Base-by-base conservation (phyloP, 108 stramenopile species). In the Nitzschia sp. region DNA sequence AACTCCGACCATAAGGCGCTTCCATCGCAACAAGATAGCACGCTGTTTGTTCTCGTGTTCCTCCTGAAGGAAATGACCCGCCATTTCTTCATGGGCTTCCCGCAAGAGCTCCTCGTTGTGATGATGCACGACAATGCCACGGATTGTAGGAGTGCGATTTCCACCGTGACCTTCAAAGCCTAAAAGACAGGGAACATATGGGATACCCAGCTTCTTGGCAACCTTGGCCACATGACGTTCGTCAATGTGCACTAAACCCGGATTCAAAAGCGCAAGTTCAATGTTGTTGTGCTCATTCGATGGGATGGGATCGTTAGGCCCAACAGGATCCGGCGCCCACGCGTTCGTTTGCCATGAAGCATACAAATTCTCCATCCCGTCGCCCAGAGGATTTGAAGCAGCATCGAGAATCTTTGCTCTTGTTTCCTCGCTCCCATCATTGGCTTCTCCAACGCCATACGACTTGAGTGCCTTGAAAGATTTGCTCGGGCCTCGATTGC, bases 171-270 rank as follows among this genome's bases (percentile, higher is more conserved):
- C 86, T 62, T 95, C 91, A 68, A 89, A 95, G 1, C 92, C 95
- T n/a, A 89, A 27, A 71, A 95, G 71, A 54, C 95, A 95, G 0
- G 95, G 95, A 32, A 89, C 90, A 54, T 95, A 95, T 0, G 94
- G 89, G 46, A 95, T 81, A 11, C 76, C 80, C 9, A 95, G 71
- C 62, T 85, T 80, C 49, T 86, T 85, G 15, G 95, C 95, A 2
- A 90, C 82, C 23, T 60, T 70, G 4, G 90, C 75, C 3, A 91
- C 66, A 25, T 82, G 60, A 24, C 68, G 66, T 32, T 74, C 51
- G 18, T 91, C 87, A 48, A 93, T 64, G 61, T 95, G 95, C 0
- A 82, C 87, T 36, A 95, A 76, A 0, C 95, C 95, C 18, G 95
- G 95, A 70, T 93, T 93, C 53, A 95, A 35, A 21, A 95, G 64